These are phyloP conservation scores for Amylocarpus encephaloides DNA, from an alignment of 2,329 filamentous ascomycete species.

Conservation along the genomic window DNA sequence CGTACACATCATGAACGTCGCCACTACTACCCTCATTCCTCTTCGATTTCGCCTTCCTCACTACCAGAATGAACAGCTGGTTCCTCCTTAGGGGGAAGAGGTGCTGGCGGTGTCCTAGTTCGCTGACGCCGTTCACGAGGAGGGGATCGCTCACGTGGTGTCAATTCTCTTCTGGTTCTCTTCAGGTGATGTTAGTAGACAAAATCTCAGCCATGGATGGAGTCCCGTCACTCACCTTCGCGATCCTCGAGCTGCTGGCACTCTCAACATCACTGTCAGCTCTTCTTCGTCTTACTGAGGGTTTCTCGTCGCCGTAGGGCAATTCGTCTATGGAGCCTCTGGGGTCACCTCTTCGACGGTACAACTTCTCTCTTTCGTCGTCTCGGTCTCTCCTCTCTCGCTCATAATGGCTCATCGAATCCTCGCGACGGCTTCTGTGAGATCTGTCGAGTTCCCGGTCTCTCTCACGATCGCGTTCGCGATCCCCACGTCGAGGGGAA, in stretches of 20 bases:
- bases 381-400: conserved; percentile 83
- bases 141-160: conserved; percentile 53
- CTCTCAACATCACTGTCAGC: conserved; percentile 70
- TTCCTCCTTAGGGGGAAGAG: conserved; percentile 37
- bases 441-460: conserved; percentile 34
- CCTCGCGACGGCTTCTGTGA: conserved; percentile 51
- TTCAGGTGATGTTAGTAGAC: conserved; percentile 28
- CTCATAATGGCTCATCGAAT: conserved; percentile 65
- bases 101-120: conserved; percentile 47
- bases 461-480: conserved; percentile 29
- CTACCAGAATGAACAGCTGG: conserved; percentile 61
- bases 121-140: conserved; percentile 49
- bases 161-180: conserved; percentile 53
- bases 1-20: conserved; percentile 30
- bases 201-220: not conserved
- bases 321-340: conserved; percentile 78
- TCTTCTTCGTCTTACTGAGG: conserved; percentile 66
- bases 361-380: conserved; percentile 81
- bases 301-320: conserved; percentile 75
- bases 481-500: conserved; percentile 33
- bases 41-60: conserved; percentile 97
- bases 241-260: conserved; percentile 50
- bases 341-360: conserved; percentile 73
- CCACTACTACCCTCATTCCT: conserved; percentile 39
- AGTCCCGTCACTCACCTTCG: conserved; percentile 45